Evolutionary conservation across 306 rosid species (phyloP).

Genomic region (Trifolium repens): DNA sequence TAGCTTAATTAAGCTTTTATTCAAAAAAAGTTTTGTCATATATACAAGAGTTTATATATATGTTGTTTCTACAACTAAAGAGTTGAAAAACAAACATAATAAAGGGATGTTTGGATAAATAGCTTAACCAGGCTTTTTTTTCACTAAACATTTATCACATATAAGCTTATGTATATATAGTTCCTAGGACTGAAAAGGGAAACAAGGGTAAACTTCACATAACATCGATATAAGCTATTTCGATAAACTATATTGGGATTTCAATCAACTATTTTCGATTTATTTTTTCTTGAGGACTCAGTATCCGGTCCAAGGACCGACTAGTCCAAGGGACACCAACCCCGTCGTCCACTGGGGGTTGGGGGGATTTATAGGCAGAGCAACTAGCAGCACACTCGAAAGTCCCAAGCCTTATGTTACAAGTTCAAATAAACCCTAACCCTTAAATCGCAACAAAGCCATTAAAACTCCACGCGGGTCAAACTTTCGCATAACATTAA

Average conservation of each 20-base stretch:
- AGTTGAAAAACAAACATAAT: not conserved
- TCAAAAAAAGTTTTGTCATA: not conserved
- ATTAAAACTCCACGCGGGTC: not conserved
- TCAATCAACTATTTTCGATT: no score
- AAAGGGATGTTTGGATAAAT: not conserved
- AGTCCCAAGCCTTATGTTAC: not conserved
- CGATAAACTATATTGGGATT: not conserved
- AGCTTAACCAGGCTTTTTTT: not conserved
- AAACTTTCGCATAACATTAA: not conserved
- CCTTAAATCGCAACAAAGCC: not conserved
- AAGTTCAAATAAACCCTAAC: not conserved
- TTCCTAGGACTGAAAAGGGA: not conserved
- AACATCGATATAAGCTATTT: not conserved
- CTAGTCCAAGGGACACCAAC: no score
- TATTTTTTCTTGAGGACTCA: no score
- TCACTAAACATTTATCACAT: not conserved
- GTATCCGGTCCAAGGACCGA: no score
- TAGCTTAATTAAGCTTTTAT: not conserved
- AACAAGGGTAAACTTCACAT: not conserved
- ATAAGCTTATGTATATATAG: not conserved
- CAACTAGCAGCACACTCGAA: no score
- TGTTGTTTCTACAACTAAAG: not conserved
- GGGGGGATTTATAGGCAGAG: no score
- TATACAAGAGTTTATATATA: not conserved
- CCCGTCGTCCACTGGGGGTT: no score